These are phyloP conservation scores for Syzygium aromaticum DNA, from an alignment of 345 rosid species.

Conservation along the genomic window DNA sequence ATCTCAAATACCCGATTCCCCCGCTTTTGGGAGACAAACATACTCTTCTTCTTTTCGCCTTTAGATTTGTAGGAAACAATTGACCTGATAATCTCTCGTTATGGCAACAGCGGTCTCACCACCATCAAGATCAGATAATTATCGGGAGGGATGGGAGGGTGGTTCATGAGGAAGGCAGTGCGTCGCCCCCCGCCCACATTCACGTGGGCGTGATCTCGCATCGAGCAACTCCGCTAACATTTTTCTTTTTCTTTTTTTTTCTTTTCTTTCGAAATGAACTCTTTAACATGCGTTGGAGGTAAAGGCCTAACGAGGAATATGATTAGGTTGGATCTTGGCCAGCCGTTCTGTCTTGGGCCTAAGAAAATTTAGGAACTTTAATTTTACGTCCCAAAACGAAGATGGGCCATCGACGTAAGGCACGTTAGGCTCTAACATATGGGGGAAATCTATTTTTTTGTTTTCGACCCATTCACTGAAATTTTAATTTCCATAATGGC, in stretches of 20 bases:
- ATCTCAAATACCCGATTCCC: neutral
- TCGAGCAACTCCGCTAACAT: neutral
- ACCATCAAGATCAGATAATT: neutral
- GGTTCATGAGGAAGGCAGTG: too few species aligned
- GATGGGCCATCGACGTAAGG: neutral
- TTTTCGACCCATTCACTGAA: neutral
- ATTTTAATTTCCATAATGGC: neutral
- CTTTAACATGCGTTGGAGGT: neutral
- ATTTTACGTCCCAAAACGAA: neutral
- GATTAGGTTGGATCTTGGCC: neutral
- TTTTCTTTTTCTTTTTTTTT: neutral
- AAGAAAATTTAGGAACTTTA: neutral
- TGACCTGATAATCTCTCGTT: neutral
- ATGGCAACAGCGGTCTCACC: neutral
- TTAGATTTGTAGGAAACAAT: neutral
- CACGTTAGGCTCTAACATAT: neutral
- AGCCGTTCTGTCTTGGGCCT: neutral
- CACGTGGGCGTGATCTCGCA: neutral
- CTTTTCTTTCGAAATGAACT: neutral
- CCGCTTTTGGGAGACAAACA: neutral
- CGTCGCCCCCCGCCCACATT: neutral
- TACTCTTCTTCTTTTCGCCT: fast-evolving
- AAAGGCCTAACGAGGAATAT: neutral
- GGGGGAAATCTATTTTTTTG: neutral
- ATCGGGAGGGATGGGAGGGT: neutral